phyloP scores from a whole-genome alignment of 805 yeast species.

The Wickerhamiella parazyma region DNA sequence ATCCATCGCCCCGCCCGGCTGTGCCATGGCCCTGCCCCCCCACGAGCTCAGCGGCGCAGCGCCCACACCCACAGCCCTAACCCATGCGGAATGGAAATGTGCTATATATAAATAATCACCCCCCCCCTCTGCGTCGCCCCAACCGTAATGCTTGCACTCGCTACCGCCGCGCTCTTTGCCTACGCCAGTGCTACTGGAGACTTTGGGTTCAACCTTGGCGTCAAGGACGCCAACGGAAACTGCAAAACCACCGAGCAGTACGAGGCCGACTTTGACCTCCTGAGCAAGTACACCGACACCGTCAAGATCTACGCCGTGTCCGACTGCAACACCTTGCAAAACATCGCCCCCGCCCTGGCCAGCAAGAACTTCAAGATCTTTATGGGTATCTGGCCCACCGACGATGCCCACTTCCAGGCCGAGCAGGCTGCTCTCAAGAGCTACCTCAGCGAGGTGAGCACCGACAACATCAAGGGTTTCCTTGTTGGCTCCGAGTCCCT shows the following conservation, averaged over 20 bases:
- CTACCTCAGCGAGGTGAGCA: slow-evolving; percentile 58
- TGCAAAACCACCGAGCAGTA: slow-evolving; percentile 69
- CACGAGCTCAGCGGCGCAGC: too few relatives aligned
- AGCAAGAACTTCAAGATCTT: slow-evolving; percentile 60
- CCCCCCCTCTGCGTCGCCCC: too few relatives aligned
- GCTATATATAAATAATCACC: not conserved
- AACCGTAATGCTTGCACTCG: slow-evolving; percentile 5
- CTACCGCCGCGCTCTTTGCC: slow-evolving; percentile 8
- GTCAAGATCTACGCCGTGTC: slow-evolving; percentile 84
- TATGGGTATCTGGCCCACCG: slow-evolving; percentile 91
- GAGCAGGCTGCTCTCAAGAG: slow-evolving; percentile 60
- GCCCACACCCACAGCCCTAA: too few relatives aligned
- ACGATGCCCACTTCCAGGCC: slow-evolving; percentile 56
- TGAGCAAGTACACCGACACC: slow-evolving; percentile 45
- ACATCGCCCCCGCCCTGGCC: slow-evolving; percentile 78
- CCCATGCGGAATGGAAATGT: not conserved
- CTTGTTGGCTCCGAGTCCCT: slow-evolving; percentile 93
- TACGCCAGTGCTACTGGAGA: slow-evolving; percentile 39
- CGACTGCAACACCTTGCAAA: slow-evolving; percentile 82
- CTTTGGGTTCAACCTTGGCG: slow-evolving; percentile 81
- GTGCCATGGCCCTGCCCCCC: too few relatives aligned
- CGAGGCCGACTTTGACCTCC: slow-evolving; percentile 46
- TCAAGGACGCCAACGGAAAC: slow-evolving; percentile 51
- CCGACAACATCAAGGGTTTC: slow-evolving; percentile 52
- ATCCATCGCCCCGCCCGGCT: too few relatives aligned